Evolutionary conservation across 2,329 filamentous ascomycete species (phyloP).

Genomic region (Chaetomium olivaceum): DNA sequence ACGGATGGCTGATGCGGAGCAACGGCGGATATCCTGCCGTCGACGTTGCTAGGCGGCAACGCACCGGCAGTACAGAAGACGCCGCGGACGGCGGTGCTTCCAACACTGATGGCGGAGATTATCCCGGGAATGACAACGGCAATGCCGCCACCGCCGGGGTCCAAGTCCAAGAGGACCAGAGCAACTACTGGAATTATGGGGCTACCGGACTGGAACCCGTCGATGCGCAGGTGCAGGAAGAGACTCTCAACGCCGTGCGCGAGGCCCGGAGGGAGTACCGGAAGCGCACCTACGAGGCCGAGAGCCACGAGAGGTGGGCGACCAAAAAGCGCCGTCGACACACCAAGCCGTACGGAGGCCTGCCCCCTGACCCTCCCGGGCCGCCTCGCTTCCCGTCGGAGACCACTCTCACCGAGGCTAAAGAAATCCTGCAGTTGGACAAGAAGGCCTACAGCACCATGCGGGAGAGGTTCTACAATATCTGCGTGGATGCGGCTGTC

Average conservation of each 20-base stretch:
- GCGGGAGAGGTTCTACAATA: conserved; percentile 66
- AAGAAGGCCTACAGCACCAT: conserved; percentile 63
- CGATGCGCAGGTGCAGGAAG: conserved; percentile 30
- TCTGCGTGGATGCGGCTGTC: conserved; percentile 68
- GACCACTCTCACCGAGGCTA: conserved; percentile 78
- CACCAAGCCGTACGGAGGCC: conserved; percentile 66
- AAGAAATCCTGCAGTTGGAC: conserved; percentile 66
- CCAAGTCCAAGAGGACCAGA: conserved; percentile 3
- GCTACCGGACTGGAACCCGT: conserved; percentile 1
- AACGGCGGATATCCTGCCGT: conserved; percentile 53
- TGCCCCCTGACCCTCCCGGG: conserved; percentile 67
- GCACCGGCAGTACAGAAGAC: conserved; percentile 5
- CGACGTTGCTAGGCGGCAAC: not conserved
- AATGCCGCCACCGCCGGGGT: not conserved
- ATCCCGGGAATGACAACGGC: conserved; percentile 3
- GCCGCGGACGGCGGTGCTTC: not conserved
- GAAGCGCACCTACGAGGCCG: conserved; percentile 54
- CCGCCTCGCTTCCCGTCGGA: conserved; percentile 78
- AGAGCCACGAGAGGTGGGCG: conserved; percentile 63
- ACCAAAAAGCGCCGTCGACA: conserved; percentile 67
- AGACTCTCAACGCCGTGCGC: conserved; percentile 27
- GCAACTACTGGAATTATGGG: conserved; percentile 16
- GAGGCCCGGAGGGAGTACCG: conserved; percentile 56
- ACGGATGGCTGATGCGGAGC: conserved; percentile 66
- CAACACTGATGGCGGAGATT: conserved; percentile 1